Base-by-base conservation (phyloP, 108 stramenopile genomes). In the Nitzschia sp. region DNA sequence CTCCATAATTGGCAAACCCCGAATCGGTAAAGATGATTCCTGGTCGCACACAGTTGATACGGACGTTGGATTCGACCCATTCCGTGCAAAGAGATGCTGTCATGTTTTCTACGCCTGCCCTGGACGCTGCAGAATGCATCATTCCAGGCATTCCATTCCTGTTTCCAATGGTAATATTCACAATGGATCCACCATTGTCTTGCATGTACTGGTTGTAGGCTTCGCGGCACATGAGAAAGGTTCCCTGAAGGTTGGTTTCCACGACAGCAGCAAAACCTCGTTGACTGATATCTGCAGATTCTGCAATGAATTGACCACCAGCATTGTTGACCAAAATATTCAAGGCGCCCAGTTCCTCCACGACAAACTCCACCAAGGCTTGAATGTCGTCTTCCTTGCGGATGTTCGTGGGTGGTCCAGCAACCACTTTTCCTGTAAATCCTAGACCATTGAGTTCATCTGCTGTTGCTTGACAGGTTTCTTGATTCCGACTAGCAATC, bases 71-170 rank as follows among this genome's bases (percentile, higher is more conserved):
- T 53, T 88, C 88, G 57, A 95, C 85, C 93, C 93, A 95, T 79
- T 95, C 93, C 25, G 79, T 77, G 52, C 86, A 80, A 39, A 95
- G 72, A 15, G 90, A 90, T 20, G 86, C 90, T 22, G 83, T 81
- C 88, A 95, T 85, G 56, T 95, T 95, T 70, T 95, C 91, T 3
- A 95, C 88, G 7, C 83, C 93, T 10, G 88, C 90, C 15, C 92
- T 70, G 22, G 93, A 85, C 6, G 93, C 89, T 15, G 87, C 93
- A 10, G 80, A 81, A 58, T 94, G 93, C 51, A 75, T 72, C 93
- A 94, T 94, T 41, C 77, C 76, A 14, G 90, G 90, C 83, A 90
- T 87, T 10, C 93, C 93, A 67, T 95, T 95, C 8, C 83, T 72
- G 71, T 90, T 95, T 14, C 88, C 91, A 26, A 95, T 73, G 2